A percentile compares a stretch with the other conserved stretches of the same genome.
Conservation (phyloP, 1,284 basidiomycete species). For the Ustilago esculenta region DNA sequence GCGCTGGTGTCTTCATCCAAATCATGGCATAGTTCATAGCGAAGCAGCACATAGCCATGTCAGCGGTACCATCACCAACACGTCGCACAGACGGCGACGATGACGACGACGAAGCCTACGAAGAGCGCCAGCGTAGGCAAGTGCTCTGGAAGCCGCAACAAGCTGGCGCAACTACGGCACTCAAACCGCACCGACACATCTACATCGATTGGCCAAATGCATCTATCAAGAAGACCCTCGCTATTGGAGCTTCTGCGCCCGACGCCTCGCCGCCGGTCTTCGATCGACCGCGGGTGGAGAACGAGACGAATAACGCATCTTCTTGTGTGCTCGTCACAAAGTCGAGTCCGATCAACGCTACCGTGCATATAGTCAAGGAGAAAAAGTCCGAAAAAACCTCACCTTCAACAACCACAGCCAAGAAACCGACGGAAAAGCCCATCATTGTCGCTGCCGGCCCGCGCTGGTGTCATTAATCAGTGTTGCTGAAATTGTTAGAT, state of each 20-base stretch:
- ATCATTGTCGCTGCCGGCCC: too few relatives aligned
- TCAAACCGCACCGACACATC: slow-evolving; percentile 46
- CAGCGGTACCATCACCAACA: background rate
- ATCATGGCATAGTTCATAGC: too few relatives aligned
- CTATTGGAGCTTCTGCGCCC: slow-evolving; percentile 46
- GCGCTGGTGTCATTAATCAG: too few relatives aligned
- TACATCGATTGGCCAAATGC: slow-evolving; percentile 55
- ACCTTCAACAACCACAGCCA: background rate
- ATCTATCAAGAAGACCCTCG: slow-evolving; percentile 54
- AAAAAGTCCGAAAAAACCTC: background rate
- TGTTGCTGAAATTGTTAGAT: too few relatives aligned
- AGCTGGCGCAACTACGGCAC: background rate
- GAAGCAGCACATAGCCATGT: too few relatives aligned
- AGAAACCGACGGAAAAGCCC: slow-evolving; percentile 19
- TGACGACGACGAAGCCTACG: slow-evolving; percentile 16
- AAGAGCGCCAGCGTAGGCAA: slow-evolving; percentile 19
- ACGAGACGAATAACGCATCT: slow-evolving; percentile 26
- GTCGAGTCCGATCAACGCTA: slow-evolving; percentile 46
- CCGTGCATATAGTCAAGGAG: slow-evolving; percentile 38
- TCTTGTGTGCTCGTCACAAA: slow-evolving; percentile 47
- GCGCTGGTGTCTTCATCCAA: too few relatives aligned
- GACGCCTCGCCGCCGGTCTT: slow-evolving; percentile 50
- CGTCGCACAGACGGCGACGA: background rate
- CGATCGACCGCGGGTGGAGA: slow-evolving; percentile 35
- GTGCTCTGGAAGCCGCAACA: slow-evolving; percentile 25